These are phyloP conservation scores for Podospora anserina DNA, from an alignment of 495 filamentous ascomycete genomes.

Conservation along the genomic window DNA sequence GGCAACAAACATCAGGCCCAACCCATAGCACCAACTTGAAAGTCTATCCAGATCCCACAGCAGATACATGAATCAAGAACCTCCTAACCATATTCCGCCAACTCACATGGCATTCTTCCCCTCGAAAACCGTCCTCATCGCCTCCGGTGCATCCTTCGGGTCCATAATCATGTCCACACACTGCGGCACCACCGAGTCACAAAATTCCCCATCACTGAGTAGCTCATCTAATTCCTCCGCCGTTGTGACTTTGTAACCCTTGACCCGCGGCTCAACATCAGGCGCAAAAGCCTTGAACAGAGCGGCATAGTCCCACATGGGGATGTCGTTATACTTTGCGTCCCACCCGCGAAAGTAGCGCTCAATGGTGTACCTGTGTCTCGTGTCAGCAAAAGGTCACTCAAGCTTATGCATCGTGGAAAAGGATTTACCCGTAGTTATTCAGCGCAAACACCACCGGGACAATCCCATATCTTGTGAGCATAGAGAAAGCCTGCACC, in stretches of 20 bases:
- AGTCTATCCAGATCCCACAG: no score
- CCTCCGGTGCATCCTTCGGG: conserved; percentile 18
- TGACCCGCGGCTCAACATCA: conserved; percentile 25
- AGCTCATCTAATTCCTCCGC: neutral
- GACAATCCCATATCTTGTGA: conserved; percentile 34
- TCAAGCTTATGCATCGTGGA: neutral
- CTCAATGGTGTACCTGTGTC: conserved; percentile 46
- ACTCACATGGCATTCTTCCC: conserved; percentile 6
- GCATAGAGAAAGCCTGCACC: conserved; percentile 36
- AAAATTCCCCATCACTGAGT: conserved; percentile 36
- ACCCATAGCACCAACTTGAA: no score
- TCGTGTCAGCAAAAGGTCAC: neutral
- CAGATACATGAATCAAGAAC: no score
- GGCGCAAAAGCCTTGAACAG: conserved; percentile 42
- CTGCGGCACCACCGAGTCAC: conserved; percentile 33
- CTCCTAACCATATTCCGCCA: no score
- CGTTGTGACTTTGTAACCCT: neutral
- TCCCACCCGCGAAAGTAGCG: conserved; percentile 48
- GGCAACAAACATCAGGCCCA: no score
- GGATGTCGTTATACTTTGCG: conserved; percentile 51
- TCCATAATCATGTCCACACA: conserved; percentile 28
- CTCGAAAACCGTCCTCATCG: conserved; percentile 20
- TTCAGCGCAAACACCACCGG: conserved; percentile 47
- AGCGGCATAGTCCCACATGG: conserved; percentile 42
- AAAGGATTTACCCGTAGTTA: conserved; percentile 39